Percentiles rank a stretch among this genome's conserved stretches.
Conservation (phyloP, 345 rosid species). For the Noccaea caerulescens region DNA sequence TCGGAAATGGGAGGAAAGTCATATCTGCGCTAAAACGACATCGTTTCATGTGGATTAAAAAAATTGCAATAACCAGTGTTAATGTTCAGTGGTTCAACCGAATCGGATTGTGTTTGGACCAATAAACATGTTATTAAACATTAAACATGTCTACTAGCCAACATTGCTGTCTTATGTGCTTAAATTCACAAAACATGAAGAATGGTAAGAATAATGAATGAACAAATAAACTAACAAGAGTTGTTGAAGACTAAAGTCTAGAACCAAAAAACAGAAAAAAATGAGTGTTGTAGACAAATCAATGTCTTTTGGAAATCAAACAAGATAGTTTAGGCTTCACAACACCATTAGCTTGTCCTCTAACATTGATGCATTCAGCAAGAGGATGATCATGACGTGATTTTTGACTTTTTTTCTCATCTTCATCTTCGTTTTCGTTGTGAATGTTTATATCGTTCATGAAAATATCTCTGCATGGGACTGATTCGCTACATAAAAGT, state of each 20-base stretch:
- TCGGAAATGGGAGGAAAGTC: background rate
- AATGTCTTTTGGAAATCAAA: constrained; percentile 20
- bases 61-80: background rate
- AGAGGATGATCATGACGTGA: constrained; percentile 11
- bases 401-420: background rate
- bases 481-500: constrained; percentile 46
- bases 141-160: too few species aligned
- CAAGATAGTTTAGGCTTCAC: constrained; percentile 47
- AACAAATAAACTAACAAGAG: background rate
- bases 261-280: too few species aligned
- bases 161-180: too few species aligned
- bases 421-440: background rate
- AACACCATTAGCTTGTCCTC: constrained; percentile 40
- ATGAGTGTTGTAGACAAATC: background rate
- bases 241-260: too few species aligned
- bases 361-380: constrained; percentile 48
- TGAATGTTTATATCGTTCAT: constrained; percentile 45
- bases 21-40: background rate
- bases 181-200: too few species aligned
- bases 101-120: constrained; percentile 2
- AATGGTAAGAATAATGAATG: too few species aligned
- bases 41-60: background rate
- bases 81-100: background rate
- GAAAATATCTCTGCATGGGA: constrained; percentile 47
- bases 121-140: too few species aligned